Conservation (phyloP, 805 yeast species). For the Kodamaea laetipori region DNA sequence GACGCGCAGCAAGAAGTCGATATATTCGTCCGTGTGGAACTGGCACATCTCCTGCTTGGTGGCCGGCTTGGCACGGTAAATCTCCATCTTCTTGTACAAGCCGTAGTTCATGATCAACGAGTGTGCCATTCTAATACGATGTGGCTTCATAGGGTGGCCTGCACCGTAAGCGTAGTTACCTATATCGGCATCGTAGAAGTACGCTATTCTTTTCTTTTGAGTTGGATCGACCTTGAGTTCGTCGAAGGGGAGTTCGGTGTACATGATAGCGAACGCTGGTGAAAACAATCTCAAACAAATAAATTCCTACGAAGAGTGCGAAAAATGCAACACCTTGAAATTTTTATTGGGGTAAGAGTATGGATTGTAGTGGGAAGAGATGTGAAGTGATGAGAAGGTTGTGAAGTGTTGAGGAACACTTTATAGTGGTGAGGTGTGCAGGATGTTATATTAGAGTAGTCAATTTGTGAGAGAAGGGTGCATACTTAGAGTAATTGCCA, state of each 20-base stretch:
- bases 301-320: too few relatives aligned
- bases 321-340: too few relatives aligned
- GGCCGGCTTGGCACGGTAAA: constrained; percentile 95
- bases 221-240: constrained; percentile 44
- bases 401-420: too few relatives aligned
- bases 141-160: constrained; percentile 99
- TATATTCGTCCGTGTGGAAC: constrained; percentile 96
- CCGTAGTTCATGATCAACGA: constrained; percentile 96
- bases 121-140: constrained; percentile 98
- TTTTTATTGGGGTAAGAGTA: too few relatives aligned
- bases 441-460: too few relatives aligned
- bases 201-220: constrained; percentile 46
- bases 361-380: not conserved
- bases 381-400: not conserved
- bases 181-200: constrained; percentile 69
- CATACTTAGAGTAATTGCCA: too few relatives aligned
- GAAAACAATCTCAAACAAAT: too few relatives aligned
- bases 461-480: too few relatives aligned
- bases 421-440: too few relatives aligned
- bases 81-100: constrained; percentile 93
- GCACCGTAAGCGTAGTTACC: constrained; percentile 98
- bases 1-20: constrained; percentile 86
- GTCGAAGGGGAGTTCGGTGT: constrained; percentile 47
- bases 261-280: constrained; percentile 25
- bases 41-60: constrained; percentile 98